Base-by-base conservation (phyloP, 2,329 filamentous ascomycete genomes). In the Geosmithia putterillii region DNA sequence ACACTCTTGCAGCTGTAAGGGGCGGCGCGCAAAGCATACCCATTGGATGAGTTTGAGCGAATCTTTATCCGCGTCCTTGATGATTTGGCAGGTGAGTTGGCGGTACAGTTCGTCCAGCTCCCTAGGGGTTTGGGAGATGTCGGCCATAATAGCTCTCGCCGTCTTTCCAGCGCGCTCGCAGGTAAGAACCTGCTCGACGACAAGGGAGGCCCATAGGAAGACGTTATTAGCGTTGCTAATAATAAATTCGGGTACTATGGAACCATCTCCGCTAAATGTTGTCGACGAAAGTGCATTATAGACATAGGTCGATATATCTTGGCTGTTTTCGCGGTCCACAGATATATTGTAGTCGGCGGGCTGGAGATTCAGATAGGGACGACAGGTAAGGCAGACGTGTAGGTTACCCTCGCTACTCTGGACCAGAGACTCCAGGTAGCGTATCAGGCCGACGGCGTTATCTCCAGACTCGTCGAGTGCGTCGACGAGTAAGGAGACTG, bases 381-480 rank as follows among this genome's bases (percentile, higher is more conserved):
- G 41, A 22, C 41, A 42, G 3, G 41, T 36, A 17, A 42, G 21
- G 41, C 41, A 42, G 10, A 42, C 17, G 23, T 37, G 28, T 12
- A 42, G 25, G 2, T 14, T 12, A 18, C 15, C 21, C 14, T 15
- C 18, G 19, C 22, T 25, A 1, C n/a, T n/a, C n/a, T n/a, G n/a
- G n/a, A n/a, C n/a, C n/a, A n/a, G n/a, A n/a, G n/a, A n/a, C n/a
- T n/a, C n/a, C n/a, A n/a, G n/a, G n/a, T n/a, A n/a, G n/a, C n/a
- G n/a, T n/a, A n/a, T 20, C 14, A 12, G 14, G 22, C 17, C 2
- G 39, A 41, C 14, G 1, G 20, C 10, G 5, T 41, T 19, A 12
- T 25, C 4, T 12, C 17, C 23, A 5, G 20, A 22, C 18, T 10
- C n/a, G n/a, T 41, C 39, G 1, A 41, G 17, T 4, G 39, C 39